Base-by-base conservation (phyloP, 2,329 filamentous ascomycete genomes). In the Salinomyces thailandicus region DNA sequence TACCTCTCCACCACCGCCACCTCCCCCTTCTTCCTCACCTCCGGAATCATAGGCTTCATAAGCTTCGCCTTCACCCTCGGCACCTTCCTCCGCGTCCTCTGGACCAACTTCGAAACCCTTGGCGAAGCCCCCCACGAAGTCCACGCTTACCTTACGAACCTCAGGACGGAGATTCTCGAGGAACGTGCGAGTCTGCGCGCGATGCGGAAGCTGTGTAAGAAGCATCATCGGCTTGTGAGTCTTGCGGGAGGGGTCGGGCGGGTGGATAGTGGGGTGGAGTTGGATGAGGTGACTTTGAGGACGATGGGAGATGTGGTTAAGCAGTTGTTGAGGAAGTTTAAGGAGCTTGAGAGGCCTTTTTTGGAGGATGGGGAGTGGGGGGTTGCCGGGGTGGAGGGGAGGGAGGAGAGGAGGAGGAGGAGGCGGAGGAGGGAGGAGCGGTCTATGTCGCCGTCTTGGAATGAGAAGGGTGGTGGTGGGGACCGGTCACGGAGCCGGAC, bases 1-100 rank as follows among this genome's bases (percentile, higher is more conserved):
- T 42, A 50, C 20, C 34, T 59, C 15, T 58, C 52, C 9, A 51
- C 46, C 6, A 44, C 46, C 8, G 46, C 46, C 3, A 31, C 35
- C 5, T 46, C 58, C 3, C 59, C 61, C 2, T 42, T 64, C 18
- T 58, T 56, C 9, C 32, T 64, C 15, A 49, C 54, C 18, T 56
- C 50, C 16, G 57, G 47, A 19, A 48, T 59, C 19, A 60, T 64
- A 18, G 62, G 62, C 33, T 59, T 66, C 40, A 51, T 66, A 18
- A 59, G 55, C 24, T 66, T 66, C 30, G 58, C 58, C 19, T 64
- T 66, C 50, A 67, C 63, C 0, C 39, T 65, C 13, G 54, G 49
- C n/a, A 66, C 62, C 12, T 59, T 63, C 44, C 33, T 66, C 17
- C 53, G 57, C 33, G 60, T 66, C 5, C 54, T 63, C 35, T 66